Conservation (phyloP, 192 early-diverging fungal species). For the Allomyces javanicus region DNA sequence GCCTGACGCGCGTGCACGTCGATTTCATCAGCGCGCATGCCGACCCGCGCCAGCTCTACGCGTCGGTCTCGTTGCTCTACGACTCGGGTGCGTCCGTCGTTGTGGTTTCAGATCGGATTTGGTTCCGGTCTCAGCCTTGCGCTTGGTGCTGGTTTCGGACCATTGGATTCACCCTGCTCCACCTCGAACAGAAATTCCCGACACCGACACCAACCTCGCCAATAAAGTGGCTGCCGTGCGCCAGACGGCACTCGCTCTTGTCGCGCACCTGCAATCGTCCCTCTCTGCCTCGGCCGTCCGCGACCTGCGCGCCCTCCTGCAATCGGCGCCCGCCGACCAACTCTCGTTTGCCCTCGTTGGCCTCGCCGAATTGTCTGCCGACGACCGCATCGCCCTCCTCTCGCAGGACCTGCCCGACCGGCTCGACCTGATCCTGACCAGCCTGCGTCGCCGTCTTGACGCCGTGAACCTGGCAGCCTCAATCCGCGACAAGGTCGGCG, state of each 20-base stretch:
- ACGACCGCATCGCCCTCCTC: not conserved
- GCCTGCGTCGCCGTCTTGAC: conserved; percentile 10
- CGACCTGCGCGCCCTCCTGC: not conserved
- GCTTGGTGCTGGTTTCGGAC: not conserved
- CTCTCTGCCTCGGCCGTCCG: not conserved
- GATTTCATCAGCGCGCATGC: not conserved
- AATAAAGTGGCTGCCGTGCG: not conserved
- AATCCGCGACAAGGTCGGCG: conserved; percentile 47
- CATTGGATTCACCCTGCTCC: not conserved
- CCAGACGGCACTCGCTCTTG: not conserved
- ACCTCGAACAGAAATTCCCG: not conserved
- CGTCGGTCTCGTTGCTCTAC: too few relatives aligned
- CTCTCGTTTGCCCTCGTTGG: not conserved
- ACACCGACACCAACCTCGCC: not conserved
- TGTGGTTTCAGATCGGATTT: not conserved
- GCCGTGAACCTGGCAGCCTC: conserved; percentile 60
- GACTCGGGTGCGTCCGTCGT: too few relatives aligned
- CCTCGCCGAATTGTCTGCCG: not conserved
- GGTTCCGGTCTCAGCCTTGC: not conserved
- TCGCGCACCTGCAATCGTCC: not conserved
- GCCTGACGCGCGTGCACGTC: not conserved
- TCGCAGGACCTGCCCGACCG: not conserved
- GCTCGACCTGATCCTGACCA: not conserved
- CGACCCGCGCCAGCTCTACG: not conserved
- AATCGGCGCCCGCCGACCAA: not conserved